phyloP scores from a whole-genome alignment of 2,329 filamentous ascomycete species.

The Aspergillus versicolor region DNA sequence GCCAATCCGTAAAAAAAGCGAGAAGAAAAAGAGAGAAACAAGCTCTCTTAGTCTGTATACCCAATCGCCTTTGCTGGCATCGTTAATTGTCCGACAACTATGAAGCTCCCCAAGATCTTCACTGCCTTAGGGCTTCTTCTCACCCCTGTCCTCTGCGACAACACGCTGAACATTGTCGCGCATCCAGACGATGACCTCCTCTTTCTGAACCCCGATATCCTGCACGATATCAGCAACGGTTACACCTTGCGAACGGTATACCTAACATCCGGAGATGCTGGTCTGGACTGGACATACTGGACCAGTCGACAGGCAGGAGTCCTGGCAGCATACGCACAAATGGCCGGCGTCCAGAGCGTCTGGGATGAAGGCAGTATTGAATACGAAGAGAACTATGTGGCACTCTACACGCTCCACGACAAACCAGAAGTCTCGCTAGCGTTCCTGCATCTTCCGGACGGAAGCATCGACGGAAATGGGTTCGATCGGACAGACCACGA shows the following conservation, averaged over 20 bases:
- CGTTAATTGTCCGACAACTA: neutral
- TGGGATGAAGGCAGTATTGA: constrained; percentile 5
- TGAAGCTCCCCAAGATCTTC: neutral
- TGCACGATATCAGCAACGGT: constrained; percentile 3
- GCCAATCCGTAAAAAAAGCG: no score
- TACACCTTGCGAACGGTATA: constrained; percentile 8
- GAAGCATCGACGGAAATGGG: constrained; percentile 7
- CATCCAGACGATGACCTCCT: constrained; percentile 17
- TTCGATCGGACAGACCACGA: constrained; percentile 7
- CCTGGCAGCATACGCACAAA: constrained; percentile 7
- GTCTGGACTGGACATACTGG: constrained; percentile 6
- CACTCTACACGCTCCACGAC: constrained; percentile 5
- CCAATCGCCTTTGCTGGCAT: neutral
- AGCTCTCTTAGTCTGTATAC: no score
- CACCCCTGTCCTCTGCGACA: neutral
- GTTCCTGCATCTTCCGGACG: constrained; percentile 14
- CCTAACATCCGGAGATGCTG: constrained; percentile 14
- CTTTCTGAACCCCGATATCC: constrained; percentile 11
- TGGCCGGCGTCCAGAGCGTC: constrained; percentile 1
- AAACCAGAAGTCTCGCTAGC: constrained; percentile 2
- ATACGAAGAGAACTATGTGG: neutral
- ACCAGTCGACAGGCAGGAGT: constrained; percentile 1
- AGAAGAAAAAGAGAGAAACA: no score
- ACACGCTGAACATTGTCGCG: constrained; percentile 14
- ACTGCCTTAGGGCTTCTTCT: neutral